Evolutionary conservation across 192 early-diverging fungal species (phyloP), one percentile per base, ranked within the genome.

Genomic region (Gryganskiella cystojenkinii): DNA sequence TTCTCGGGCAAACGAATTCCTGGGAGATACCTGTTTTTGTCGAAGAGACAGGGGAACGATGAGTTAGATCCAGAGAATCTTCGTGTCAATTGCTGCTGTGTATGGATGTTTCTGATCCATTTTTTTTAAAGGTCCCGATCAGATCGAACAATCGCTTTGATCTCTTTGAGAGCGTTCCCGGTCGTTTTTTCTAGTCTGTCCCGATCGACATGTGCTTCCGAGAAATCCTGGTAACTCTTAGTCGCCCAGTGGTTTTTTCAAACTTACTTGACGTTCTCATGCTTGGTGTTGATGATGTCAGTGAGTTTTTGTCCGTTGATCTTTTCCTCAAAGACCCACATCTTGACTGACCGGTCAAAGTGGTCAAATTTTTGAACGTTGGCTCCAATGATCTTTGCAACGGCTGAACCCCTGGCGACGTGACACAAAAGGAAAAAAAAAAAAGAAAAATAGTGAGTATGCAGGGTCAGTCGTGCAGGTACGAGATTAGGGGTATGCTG

Each of bases 281-380:
- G 96, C 58, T 87, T 79, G 22, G 85, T 90, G 87, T 99, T 99
- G 84, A 99, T 98, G 69, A 98, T 91, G 14, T 98, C 93, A 15
- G 96, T 94, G 34, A 99, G 87, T 43, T 93, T 93, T 60, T 90
- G 73, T 43, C 93, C 95, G 50, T 95, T 81, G 43, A 96, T 82
- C 30, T 67, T 85, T 80, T 99, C 98, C 80, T 99, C 96, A 84
- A 91, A 96, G 20, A 99, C 98, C 95, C 96, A 99, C 91, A 96
- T 94, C 55, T 89, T 90, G 58, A 97, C 95, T 43, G 90, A 84
- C 28, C 79, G 62, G 82, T 96, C 92, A 84, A 95, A 97, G 43
- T 90, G 88, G 63, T 84, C 81, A 40, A 56, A 62, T 15, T 64
- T 68, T 9, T 52, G 63, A 33, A 96, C 93, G 80, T 99, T 99